Evolutionary conservation across 352 stramenopile genomes (phyloP).

Genomic region (Globisporangium rhizosaccharum): DNA sequence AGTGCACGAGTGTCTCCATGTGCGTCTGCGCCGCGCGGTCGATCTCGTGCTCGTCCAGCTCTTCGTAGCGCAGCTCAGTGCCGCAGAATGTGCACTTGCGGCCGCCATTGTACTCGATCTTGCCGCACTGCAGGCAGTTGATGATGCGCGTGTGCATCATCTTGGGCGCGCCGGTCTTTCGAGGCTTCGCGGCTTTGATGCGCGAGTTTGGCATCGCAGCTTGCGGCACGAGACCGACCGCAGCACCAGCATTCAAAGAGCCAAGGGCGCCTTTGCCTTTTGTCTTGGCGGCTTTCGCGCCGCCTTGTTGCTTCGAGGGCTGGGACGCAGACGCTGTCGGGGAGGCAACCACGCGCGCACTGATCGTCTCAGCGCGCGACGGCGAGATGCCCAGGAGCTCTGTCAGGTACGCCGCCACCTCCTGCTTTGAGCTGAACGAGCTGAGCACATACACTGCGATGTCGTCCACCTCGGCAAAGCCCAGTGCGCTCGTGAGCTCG

Average conservation of each 20-base stretch:
- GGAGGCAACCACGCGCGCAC: conserved; percentile 32
- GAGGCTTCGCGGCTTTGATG: conserved; percentile 38
- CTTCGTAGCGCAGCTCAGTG: conserved; percentile 50
- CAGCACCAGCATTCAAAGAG: not conserved
- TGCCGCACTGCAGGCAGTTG: conserved; percentile 66
- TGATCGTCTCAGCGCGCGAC: conserved; percentile 41
- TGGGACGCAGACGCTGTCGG: not conserved
- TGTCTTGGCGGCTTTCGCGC: conserved; percentile 1
- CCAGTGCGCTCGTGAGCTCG: conserved; percentile 55
- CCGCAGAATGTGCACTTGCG: conserved; percentile 54
- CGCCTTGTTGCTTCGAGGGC: not conserved
- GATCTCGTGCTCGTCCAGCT: conserved; percentile 25
- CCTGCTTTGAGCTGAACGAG: conserved; percentile 37
- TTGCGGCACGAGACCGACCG: conserved; percentile 29
- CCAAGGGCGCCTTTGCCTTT: not conserved
- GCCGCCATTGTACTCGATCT: conserved; percentile 57
- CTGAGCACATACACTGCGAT: conserved; percentile 52
- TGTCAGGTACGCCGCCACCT: conserved; percentile 52
- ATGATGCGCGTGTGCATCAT: conserved; percentile 53
- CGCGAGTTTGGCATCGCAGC: conserved; percentile 37
- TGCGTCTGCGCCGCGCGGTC: conserved; percentile 34
- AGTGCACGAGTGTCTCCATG: conserved; percentile 50
- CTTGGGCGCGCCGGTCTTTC: conserved; percentile 31
- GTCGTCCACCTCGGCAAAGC: conserved; percentile 68
- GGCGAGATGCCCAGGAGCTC: conserved; percentile 58